A percentile compares a stretch with the other conserved stretches of the same genome.
These are phyloP conservation scores for Penicillium sp. DNA, from an alignment of 2,329 filamentous ascomycete genomes.

Conservation along the genomic window DNA sequence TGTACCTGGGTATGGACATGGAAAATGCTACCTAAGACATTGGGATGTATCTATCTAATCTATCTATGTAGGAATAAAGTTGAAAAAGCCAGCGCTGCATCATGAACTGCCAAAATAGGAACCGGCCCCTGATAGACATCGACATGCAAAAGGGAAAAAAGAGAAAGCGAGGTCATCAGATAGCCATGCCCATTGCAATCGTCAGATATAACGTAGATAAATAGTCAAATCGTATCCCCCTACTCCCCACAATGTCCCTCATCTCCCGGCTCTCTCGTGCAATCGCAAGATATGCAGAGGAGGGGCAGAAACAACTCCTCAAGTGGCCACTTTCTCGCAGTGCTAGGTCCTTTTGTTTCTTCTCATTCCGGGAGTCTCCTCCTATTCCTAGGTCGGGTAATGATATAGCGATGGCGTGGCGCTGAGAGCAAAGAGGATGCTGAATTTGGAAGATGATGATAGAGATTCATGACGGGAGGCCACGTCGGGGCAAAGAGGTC, in stretches of 20 bases:
- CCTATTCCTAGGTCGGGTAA: constrained; percentile 12
- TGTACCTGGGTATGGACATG: too few relatives aligned
- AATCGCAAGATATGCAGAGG: constrained; percentile 14
- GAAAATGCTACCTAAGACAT: constrained; percentile 7
- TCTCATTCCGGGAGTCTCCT: constrained; percentile 2
- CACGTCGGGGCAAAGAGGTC: neutral
- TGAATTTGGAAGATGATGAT: constrained; percentile 2
- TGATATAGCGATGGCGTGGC: constrained; percentile 6
- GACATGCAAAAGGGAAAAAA: constrained; percentile 13
- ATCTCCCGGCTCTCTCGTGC: neutral
- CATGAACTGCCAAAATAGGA: constrained; percentile 7
- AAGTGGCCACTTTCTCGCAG: constrained; percentile 11
- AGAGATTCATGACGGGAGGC: neutral
- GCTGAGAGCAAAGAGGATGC: constrained; percentile 4
- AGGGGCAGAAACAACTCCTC: constrained; percentile 9
- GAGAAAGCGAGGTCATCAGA: constrained; percentile 8
- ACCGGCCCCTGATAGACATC: constrained; percentile 10
- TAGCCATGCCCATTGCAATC: constrained; percentile 15
- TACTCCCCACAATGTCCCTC: neutral
- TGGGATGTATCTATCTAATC: constrained; percentile 22
- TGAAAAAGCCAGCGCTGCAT: constrained; percentile 6
- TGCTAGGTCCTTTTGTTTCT: constrained; percentile 7
- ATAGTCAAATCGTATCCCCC: constrained; percentile 12
- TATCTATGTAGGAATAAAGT: constrained; percentile 21
- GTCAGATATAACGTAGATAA: constrained; percentile 16